phyloP scores from a whole-genome alignment of 2,329 filamentous ascomycete species.

The Myriosclerotinia duriaeana region DNA sequence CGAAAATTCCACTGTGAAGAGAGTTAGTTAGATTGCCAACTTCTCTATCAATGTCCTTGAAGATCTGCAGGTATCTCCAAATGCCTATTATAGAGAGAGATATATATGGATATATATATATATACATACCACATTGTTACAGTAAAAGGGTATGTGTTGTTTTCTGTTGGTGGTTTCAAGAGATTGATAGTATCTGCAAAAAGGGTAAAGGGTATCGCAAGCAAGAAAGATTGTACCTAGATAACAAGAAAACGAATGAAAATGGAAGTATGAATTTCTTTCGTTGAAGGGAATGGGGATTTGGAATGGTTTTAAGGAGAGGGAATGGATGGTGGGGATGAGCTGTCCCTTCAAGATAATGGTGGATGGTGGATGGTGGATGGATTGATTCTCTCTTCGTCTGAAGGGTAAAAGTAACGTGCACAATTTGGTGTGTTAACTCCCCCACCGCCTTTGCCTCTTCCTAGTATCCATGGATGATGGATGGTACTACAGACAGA shows the following conservation, averaged over 20 bases:
- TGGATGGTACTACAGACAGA: no score
- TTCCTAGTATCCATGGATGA: no score
- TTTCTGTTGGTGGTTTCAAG: neutral
- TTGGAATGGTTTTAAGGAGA: conserved; percentile 20
- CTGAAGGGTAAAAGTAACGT: conserved; percentile 4
- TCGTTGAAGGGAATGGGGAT: conserved; percentile 19
- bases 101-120: conserved; percentile 13
- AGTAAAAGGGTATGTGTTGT: neutral
- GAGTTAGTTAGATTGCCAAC: conserved; percentile 8
- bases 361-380: neutral
- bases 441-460: conserved; percentile 13
- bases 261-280: neutral
- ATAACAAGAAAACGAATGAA: conserved; percentile 15
- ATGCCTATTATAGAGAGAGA: neutral
- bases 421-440: no score
- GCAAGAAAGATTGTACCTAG: conserved; percentile 17
- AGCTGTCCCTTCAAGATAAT: conserved; percentile 2
- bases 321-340: conserved; percentile 14
- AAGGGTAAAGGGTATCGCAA: conserved; percentile 18
- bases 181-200: conserved; percentile 8
- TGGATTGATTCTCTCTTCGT: conserved; percentile 2
- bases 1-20: conserved; percentile 78
- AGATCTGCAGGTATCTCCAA: neutral
- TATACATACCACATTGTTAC: conserved; percentile 37
- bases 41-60: conserved; percentile 20